Base-by-base conservation (phyloP, 1,284 basidiomycete genomes). In the Ustilago cynodontis region DNA sequence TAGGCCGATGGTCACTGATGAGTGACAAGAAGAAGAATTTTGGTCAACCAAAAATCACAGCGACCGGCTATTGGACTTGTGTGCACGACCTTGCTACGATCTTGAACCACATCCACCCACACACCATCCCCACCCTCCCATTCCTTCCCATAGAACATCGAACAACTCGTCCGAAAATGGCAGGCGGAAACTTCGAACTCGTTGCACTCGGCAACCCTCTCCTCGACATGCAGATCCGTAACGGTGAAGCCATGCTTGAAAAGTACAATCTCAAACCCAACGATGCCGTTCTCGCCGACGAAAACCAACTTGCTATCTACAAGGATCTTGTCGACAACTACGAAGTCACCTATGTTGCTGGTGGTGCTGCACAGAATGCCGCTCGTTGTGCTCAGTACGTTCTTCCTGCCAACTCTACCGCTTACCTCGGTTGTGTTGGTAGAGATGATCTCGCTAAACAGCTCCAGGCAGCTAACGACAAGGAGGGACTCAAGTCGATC, bases 311-410 rank as follows among this genome's bases (percentile, higher is more conserved):
- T 72, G 54, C 74, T 62, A 86, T 85, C 86, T 98, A 98, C 88
- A 92, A 94, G 35, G 94, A 98, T 85, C 88, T 98, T 71, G 91
- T 92, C 53, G 90, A 90, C 79, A 90, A 94, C 79, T 87, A 93
- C 88, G 86, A 93, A 66, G 90, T 95, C 65, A 92, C 91, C 65
- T 99, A 97, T 85, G 94, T 99, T 65, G 96, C 97, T 53, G 97
- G 97, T 68, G 97, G 97, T 85, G 96, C 95, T 43, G 91, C 94
- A 26, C 97, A 99, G 87, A 99, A 99, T 86, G 91, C 95, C 79
- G 95, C 96, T 65, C 93, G 97, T 68, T 95, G 92, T 79, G 96
- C 95, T 81, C 94, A 97, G 69, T 98, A 88, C 84, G 94, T 91
- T 2, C 54, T 82, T 18, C 79, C 77, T 3, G 50, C 91, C n/a